phyloP scores from a whole-genome alignment of 345 rosid species.

The Hevea brasiliensis region DNA sequence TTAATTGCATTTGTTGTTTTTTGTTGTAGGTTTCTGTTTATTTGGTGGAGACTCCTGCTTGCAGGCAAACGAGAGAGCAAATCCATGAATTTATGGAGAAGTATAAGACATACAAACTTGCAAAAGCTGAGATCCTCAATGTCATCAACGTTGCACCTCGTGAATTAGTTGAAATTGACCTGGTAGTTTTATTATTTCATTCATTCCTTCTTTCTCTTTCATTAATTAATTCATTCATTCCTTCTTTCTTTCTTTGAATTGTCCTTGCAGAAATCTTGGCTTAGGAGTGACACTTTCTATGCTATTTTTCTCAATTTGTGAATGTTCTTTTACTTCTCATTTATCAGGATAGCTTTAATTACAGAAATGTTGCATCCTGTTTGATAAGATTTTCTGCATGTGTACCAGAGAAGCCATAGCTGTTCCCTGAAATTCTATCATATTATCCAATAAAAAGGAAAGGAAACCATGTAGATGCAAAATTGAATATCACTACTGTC shows the following conservation, averaged over 20 bases:
- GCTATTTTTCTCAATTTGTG: background rate
- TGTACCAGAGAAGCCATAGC: conserved; percentile 89
- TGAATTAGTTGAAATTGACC: conserved; percentile 45
- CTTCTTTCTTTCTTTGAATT: background rate
- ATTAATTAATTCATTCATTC: too few relatives aligned
- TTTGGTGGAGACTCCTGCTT: conserved; percentile 53
- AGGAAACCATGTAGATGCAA: background rate
- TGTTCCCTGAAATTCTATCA: conserved; percentile 65
- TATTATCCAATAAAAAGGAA: conserved; percentile 6
- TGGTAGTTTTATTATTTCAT: conserved; percentile 40
- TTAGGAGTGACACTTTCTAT: background rate
- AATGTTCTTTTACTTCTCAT: background rate
- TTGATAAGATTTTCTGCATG: conserved; percentile 88
- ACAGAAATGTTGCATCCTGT: conserved; percentile 84
- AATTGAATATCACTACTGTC: background rate
- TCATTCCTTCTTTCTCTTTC: too few relatives aligned
- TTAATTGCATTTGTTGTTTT: background rate
- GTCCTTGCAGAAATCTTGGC: too few relatives aligned
- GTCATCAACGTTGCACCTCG: conserved; percentile 63
- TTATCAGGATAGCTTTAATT: conserved; percentile 6
- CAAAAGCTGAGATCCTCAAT: conserved; percentile 80
- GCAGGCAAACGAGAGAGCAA: conserved; percentile 58
- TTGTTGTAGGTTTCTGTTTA: conserved; percentile 71
- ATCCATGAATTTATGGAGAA: conserved; percentile 49
- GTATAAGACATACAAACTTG: conserved; percentile 55